phyloP scores from a whole-genome alignment of 2,329 filamentous ascomycete genomes.

The Epichloe hybrida region DNA sequence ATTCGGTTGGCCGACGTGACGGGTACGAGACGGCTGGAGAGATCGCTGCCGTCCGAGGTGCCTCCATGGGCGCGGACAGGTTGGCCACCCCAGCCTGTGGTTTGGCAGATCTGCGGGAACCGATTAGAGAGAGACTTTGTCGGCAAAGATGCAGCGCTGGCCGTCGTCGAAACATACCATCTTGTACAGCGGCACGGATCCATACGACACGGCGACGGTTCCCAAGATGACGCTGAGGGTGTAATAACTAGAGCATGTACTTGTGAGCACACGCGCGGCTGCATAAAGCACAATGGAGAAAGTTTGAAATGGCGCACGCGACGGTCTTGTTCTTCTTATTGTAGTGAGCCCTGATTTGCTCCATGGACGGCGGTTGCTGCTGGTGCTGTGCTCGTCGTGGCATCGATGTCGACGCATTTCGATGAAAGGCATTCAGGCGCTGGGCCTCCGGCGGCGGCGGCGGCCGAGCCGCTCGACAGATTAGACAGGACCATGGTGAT shows the following conservation, averaged over 20 bases:
- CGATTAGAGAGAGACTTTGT: neutral
- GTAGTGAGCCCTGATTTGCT: slow-evolving; percentile 50
- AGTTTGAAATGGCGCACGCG: slow-evolving; percentile 17
- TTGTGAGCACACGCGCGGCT: neutral
- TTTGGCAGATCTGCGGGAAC: slow-evolving; percentile 52
- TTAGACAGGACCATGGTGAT: slow-evolving; percentile 23
- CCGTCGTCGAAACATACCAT: slow-evolving; percentile 41
- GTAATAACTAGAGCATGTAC: slow-evolving; percentile 44
- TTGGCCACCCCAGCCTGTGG: slow-evolving; percentile 84
- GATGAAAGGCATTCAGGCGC: slow-evolving; percentile 12
- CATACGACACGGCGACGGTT: slow-evolving; percentile 68
- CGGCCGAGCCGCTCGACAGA: slow-evolving; percentile 22
- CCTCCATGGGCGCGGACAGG: slow-evolving; percentile 66
- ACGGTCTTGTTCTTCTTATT: slow-evolving; percentile 53
- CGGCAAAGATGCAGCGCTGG: neutral
- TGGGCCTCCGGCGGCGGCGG: slow-evolving; percentile 9
- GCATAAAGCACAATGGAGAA: neutral
- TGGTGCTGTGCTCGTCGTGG: slow-evolving; percentile 13
- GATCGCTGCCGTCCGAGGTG: slow-evolving; percentile 41
- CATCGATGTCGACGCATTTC: slow-evolving; percentile 19
- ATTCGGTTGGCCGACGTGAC: slow-evolving; percentile 72
- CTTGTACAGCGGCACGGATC: slow-evolving; percentile 76
- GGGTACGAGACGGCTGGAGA: slow-evolving; percentile 64
- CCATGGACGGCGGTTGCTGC: slow-evolving; percentile 34
- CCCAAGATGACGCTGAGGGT: slow-evolving; percentile 64